These are phyloP conservation scores for Candida schatavii DNA, from an alignment of 805 yeast species.

Conservation along the genomic window DNA sequence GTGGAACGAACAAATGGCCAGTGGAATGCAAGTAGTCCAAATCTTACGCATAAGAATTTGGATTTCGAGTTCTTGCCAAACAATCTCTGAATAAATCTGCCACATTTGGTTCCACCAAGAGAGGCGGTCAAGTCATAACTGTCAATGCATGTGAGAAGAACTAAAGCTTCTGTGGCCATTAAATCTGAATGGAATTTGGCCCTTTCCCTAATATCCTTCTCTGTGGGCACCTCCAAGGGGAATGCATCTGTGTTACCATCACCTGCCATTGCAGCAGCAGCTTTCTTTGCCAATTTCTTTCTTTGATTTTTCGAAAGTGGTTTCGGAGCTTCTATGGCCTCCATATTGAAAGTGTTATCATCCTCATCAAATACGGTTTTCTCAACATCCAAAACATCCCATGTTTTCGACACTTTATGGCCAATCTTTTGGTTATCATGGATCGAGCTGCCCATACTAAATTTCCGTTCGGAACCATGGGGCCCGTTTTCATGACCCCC, in stretches of 20 bases:
- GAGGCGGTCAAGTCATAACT: conserved; percentile 36
- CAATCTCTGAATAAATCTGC: conserved; percentile 13
- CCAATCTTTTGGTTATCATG: neutral
- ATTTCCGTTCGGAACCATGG: neutral
- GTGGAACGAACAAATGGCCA: conserved; percentile 45
- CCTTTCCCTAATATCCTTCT: conserved; percentile 10
- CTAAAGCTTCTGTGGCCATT: conserved; percentile 39
- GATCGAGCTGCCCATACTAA: neutral
- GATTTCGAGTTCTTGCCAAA: conserved; percentile 29
- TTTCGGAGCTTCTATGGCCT: conserved; percentile 7
- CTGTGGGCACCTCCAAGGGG: conserved; percentile 5
- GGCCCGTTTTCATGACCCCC: neutral
- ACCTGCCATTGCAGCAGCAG: conserved; percentile 6
- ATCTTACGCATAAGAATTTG: conserved; percentile 32
- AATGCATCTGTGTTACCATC: neutral
- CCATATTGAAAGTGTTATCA: conserved; percentile 4
- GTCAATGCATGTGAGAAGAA: conserved; percentile 33
- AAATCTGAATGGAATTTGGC: conserved; percentile 31
- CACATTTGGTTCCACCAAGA: conserved; percentile 25
- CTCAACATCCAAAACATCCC: conserved; percentile 2
- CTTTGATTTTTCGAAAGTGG: conserved; percentile 18
- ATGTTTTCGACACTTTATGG: conserved; percentile 1
- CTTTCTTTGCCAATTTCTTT: conserved; percentile 14
- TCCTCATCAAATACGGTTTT: conserved; percentile 6
- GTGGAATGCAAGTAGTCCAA: conserved; percentile 42